Evolutionary conservation across 805 yeast species (phyloP), one percentile per base, ranked within the genome.

Genomic region (Schizosaccharomyces osmophilus): DNA sequence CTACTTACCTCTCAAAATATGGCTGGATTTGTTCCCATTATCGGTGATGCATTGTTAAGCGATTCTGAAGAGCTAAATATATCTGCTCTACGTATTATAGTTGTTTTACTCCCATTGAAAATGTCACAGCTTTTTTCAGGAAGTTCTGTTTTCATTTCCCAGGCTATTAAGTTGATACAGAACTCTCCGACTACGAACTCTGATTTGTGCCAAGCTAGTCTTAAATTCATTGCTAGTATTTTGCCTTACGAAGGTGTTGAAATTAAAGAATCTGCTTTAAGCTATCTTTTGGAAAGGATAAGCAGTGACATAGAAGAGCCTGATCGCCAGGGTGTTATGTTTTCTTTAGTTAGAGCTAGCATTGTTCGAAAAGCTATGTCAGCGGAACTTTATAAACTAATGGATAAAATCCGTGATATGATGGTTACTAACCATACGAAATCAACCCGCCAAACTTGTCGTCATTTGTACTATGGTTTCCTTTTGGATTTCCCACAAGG

Each of bases 401-500:
- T 90, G 83, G 94, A 86, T 63, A 22, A 22, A 36, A 77, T 90
- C 3, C 78, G 93, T 9, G 79, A 82, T 63, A 84, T 87, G 31
- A 85, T 93, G 95, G 83, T 93, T 32, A 89, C 95, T 0, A 87
- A 85, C 71, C 95, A 87, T 63, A 77, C 90, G 2, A 79, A 79
- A 60, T 87, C 83, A 67, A 85, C 87, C 61, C 78, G 97, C 63
- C 89, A 84, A 66, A 82, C 85, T 71, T 81, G 97, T 8, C 79
- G 97, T 71, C 79, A 86, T 65, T 81, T 85, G 1, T 93, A 82
- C 69, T 84, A 81, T 70, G 88, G 83, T 67, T 93, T 93, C 67
- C 73, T 93, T 68, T 84, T 87, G 84, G 95, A 88, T 67, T 93
- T 86, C 68, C 97, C 95, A 67, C 97, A 90, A 73, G 88, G 97